These are phyloP conservation scores for Xylogone sp. DNA, from an alignment of 2,329 filamentous ascomycete genomes.

Conservation along the genomic window DNA sequence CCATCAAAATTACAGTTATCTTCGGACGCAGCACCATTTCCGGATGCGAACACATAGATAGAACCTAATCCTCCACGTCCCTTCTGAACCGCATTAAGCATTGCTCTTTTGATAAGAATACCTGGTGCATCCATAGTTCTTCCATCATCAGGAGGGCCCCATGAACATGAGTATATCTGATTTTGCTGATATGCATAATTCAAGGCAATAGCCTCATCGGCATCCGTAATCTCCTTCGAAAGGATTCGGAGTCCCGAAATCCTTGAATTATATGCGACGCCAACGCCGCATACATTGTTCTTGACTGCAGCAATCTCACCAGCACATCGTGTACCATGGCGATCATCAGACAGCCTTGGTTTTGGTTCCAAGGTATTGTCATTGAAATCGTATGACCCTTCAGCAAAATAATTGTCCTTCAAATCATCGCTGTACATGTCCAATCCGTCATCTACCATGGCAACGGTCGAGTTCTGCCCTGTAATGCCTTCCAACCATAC, in stretches of 20 bases:
- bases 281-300: conserved; percentile 93
- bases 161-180: conserved; percentile 97
- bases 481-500: conserved; percentile 91
- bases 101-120: conserved; percentile 81
- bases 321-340: conserved; percentile 89
- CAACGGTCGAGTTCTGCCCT: conserved; percentile 82
- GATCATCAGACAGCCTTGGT: conserved; percentile 79
- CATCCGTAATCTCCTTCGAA: conserved; percentile 83
- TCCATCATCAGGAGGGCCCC: conserved; percentile 94
- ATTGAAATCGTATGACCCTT: conserved; percentile 95
- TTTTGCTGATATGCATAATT: conserved; percentile 91
- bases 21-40: conserved; percentile 80
- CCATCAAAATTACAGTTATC: conserved; percentile 99
- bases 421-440: conserved; percentile 95
- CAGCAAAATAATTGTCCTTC: conserved; percentile 88
- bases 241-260: conserved; percentile 91
- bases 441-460: conserved; percentile 92
- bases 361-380: conserved; percentile 74
- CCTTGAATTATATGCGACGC: conserved; percentile 87
- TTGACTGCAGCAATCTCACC: conserved; percentile 90
- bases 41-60: conserved; percentile 94
- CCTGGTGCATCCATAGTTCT: conserved; percentile 91
- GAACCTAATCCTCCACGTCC: conserved; percentile 81
- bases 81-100: conserved; percentile 88
- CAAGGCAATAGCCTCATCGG: conserved; percentile 87